Percentiles rank a stretch among this genome's conserved stretches.
Conservation (phyloP, 768 basidiomycete species). For the Trametes coccinea region DNA sequence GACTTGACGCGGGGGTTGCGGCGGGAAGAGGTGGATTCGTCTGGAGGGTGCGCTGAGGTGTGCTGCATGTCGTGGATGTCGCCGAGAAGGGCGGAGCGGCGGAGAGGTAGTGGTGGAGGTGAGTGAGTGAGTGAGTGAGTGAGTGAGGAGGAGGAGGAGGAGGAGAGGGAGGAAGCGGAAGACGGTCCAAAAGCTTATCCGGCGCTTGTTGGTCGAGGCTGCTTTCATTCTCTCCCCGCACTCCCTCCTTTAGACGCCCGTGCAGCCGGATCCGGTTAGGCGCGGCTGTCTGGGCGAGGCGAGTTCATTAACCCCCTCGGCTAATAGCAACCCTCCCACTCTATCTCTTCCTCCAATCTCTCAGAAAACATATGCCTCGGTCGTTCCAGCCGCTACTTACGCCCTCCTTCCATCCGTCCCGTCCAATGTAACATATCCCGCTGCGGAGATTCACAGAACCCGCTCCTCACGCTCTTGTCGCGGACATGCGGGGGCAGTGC, state of each 20-base stretch:
- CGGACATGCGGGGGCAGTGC: too few species aligned
- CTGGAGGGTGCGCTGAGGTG: neutral
- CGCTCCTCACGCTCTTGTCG: too few species aligned
- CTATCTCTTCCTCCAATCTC: constrained; percentile 1
- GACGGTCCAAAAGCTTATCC: constrained; percentile 21
- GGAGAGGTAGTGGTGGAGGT: neutral
- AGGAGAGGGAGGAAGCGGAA: constrained; percentile 7
- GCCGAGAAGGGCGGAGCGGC: neutral
- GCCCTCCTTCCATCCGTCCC: too few species aligned
- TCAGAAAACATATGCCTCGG: neutral
- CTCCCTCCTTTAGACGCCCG: neutral
- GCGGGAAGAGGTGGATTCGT: neutral
- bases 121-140: neutral
- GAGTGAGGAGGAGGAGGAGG: constrained; percentile 1
- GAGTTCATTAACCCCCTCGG: constrained; percentile 1
- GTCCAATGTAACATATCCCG: too few species aligned
- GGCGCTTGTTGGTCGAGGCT: constrained; percentile 7
- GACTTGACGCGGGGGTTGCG: constrained; percentile 4
- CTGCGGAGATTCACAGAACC: too few species aligned
- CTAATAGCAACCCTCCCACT: constrained; percentile 1
- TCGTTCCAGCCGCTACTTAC: neutral
- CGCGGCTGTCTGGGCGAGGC: neutral
- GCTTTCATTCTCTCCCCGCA: neutral
- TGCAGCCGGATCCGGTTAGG: neutral
- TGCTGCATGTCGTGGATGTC: constrained; percentile 8